Evolutionary conservation across 805 yeast genomes (phyloP).

Genomic region (Millerozyma acaciae): DNA sequence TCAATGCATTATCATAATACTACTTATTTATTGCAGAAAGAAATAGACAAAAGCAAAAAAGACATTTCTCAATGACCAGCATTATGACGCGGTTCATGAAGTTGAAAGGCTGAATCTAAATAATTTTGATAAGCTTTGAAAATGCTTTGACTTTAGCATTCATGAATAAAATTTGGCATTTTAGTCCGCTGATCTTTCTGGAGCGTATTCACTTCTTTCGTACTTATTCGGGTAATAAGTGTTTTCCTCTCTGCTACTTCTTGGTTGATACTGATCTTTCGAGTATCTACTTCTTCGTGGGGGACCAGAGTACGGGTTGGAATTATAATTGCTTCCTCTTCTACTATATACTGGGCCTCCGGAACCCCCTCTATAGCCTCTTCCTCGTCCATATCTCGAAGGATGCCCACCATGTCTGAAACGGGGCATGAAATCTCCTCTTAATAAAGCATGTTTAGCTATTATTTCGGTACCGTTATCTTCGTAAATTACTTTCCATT

Average conservation of each 20-base stretch:
- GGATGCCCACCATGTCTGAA: slow-evolving; percentile 6
- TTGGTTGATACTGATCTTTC: too few species aligned
- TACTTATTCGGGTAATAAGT: slow-evolving; percentile 7
- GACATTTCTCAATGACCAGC: too few species aligned
- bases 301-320: slow-evolving; percentile 4
- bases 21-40: too few species aligned
- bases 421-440: slow-evolving; percentile 16
- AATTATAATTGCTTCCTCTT: slow-evolving; percentile 2
- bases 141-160: too few species aligned
- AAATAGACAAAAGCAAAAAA: too few species aligned
- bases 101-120: too few species aligned
- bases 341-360: slow-evolving; percentile 4
- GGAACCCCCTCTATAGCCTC: slow-evolving; percentile 3
- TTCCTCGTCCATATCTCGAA: slow-evolving; percentile 6
- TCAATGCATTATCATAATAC: too few species aligned
- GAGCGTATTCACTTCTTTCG: slow-evolving; percentile 11
- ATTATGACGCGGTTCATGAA: too few species aligned
- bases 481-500: slow-evolving; percentile 42
- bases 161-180: too few species aligned
- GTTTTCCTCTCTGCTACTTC: slow-evolving; percentile 7
- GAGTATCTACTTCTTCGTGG: slow-evolving; percentile 7
- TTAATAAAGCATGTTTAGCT: slow-evolving; percentile 14
- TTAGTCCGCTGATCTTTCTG: too few species aligned
- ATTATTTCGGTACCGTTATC: slow-evolving; percentile 25
- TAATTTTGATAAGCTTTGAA: too few species aligned